phyloP scores from a whole-genome alignment of 1,284 basidiomycete genomes.

The Puccinia triticina region DNA sequence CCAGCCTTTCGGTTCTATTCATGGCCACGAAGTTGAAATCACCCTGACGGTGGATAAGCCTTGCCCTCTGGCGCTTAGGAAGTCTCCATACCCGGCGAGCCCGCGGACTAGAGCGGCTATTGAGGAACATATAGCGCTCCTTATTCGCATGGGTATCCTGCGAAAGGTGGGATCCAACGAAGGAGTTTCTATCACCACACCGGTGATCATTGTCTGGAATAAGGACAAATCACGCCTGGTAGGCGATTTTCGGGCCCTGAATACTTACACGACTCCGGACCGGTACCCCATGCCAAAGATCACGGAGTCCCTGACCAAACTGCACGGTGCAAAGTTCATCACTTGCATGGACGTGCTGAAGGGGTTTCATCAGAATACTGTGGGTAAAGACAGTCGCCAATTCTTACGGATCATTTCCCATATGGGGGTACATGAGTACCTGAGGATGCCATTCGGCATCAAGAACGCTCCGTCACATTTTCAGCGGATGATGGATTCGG shows the following conservation, averaged over 20 bases:
- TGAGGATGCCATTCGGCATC: conserved; percentile 16
- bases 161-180: no score
- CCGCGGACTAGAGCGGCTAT: background rate
- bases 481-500: conserved; percentile 20
- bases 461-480: conserved; percentile 25
- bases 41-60: background rate
- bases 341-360: conserved; percentile 20
- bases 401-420: no score
- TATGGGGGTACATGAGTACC: background rate
- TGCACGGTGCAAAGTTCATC: background rate
- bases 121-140: no score
- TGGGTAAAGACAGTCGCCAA: background rate
- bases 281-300: no score
- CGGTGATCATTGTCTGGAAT: background rate
- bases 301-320: no score
- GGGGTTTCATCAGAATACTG: conserved; percentile 23
- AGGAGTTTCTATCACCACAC: background rate
- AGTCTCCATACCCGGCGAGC: conserved; percentile 1
- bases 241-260: no score
- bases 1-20: background rate
- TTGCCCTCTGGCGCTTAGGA: conserved; percentile 2
- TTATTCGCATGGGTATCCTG: no score
- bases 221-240: background rate
- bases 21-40: background rate
- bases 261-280: no score